Evolutionary conservation across 306 rosid species (phyloP).

Genomic region (Prunus mira): DNA sequence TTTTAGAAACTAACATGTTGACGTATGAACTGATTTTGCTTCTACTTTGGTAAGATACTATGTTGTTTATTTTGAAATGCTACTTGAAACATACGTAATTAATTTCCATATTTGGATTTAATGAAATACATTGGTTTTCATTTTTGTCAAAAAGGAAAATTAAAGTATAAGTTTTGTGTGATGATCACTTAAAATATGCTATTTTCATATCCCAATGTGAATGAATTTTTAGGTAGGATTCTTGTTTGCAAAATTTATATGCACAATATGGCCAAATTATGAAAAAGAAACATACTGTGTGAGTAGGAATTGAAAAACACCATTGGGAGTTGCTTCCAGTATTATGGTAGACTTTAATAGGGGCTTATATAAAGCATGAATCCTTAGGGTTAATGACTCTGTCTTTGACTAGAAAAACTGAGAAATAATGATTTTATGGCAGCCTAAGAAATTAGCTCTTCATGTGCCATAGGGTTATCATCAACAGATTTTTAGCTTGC

Average conservation of each 20-base stretch:
- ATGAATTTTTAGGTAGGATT: background rate
- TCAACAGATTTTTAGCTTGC: background rate
- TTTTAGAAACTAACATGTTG: background rate
- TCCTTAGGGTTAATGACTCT: background rate
- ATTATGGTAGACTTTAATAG: background rate
- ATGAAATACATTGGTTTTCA: background rate
- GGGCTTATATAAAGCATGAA: background rate
- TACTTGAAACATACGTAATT: background rate
- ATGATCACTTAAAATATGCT: background rate
- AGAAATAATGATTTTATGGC: background rate
- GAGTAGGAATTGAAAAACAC: background rate
- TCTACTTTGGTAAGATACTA: background rate
- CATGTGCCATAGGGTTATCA: background rate
- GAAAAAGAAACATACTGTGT: background rate
- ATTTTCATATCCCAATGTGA: background rate
- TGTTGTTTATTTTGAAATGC: background rate
- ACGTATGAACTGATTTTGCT: background rate
- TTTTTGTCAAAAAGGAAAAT: background rate
- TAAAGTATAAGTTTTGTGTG: background rate
- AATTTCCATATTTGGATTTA: background rate
- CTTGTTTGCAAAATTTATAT: background rate
- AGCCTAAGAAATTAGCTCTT: background rate
- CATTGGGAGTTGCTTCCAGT: background rate
- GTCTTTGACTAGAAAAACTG: background rate
- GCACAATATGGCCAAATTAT: background rate